Conservation (phyloP, 208 protist species). For the Hexamita inflata region DNA sequence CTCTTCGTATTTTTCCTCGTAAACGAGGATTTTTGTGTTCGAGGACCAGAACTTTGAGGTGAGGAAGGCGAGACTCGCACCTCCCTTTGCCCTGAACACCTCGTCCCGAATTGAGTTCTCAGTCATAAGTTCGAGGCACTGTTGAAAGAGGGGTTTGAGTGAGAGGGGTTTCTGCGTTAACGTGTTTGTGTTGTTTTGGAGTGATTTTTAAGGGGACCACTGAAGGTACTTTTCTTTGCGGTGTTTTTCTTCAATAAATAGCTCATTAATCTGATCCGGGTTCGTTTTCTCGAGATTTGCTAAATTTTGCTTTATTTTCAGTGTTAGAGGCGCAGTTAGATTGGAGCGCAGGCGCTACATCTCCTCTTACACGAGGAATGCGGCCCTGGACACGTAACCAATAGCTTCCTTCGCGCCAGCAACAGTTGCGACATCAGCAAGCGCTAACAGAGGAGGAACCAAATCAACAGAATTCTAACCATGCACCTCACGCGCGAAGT, state of each 20-base stretch:
- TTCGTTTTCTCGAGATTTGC: not conserved
- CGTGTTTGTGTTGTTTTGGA: too few species aligned
- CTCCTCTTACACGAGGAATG: too few species aligned
- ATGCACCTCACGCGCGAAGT: slow-evolving; percentile 10
- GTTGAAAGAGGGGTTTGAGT: too few species aligned
- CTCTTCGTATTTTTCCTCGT: not conserved
- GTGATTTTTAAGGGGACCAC: too few species aligned
- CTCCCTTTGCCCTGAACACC: not conserved
- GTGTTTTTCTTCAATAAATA: too few species aligned
- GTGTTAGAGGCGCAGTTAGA: too few species aligned
- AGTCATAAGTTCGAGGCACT: too few species aligned
- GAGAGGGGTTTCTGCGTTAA: too few species aligned
- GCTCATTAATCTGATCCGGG: too few species aligned
- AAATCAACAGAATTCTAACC: slow-evolving; percentile 6
- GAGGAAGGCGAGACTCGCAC: not conserved
- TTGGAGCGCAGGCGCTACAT: too few species aligned
- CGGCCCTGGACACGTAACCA: not conserved
- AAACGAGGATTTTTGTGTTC: not conserved
- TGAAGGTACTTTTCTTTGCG: too few species aligned
- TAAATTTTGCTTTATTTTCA: not conserved
- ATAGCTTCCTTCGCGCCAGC: slow-evolving; percentile 13
- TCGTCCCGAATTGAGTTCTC: slow-evolving; percentile 6
- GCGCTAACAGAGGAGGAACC: slow-evolving; percentile 15
- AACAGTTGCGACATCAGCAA: slow-evolving; percentile 21
- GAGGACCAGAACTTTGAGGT: not conserved